Conservation (phyloP, 441 rosid genomes). For the Eugenia klotzschiana region DNA sequence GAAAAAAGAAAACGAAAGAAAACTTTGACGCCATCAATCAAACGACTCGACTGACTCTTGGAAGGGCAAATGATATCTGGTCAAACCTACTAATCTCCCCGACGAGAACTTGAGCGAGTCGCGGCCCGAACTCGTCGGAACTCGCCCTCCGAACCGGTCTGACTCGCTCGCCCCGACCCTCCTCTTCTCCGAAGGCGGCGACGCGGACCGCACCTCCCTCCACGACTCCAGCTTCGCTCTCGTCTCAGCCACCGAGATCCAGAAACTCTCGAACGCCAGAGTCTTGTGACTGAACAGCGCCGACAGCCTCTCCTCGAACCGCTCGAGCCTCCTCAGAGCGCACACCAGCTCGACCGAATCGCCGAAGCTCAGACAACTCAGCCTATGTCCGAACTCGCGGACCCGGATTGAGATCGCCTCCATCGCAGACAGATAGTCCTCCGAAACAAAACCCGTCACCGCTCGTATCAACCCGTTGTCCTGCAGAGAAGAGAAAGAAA, state of each 20-base stretch:
- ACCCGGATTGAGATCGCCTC: constrained; percentile 36
- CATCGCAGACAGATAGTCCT: constrained; percentile 41
- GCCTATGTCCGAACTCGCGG: constrained; percentile 41
- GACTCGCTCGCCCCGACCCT: constrained; percentile 29
- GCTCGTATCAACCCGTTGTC: constrained; percentile 23
- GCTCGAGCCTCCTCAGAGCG: constrained; percentile 36
- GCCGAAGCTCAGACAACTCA: constrained; percentile 29
- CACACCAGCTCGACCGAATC: constrained; percentile 59
- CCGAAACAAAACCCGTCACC: constrained; percentile 27
- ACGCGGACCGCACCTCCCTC: constrained; percentile 7
- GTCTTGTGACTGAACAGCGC: constrained; percentile 18
- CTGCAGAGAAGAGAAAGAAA: neutral
- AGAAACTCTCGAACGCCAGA: constrained; percentile 28
- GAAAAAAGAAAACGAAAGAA: neutral
- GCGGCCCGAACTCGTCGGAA: constrained; percentile 1
- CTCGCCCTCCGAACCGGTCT: constrained; percentile 50
- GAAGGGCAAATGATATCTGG: neutral
- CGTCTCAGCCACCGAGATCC: constrained; percentile 36
- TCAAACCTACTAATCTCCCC: constrained; percentile 20
- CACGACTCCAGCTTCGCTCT: constrained; percentile 13
- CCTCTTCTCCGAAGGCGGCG: constrained; percentile 10
- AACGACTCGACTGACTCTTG: neutral
- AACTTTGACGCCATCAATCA: neutral
- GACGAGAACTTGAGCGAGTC: constrained; percentile 38
- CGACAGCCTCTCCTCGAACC: constrained; percentile 29